A percentile compares a stretch with the other conserved stretches of the same genome.
phyloP scores from a whole-genome alignment of 2,329 filamentous ascomycete genomes.

The Alternaria brassicicola region DNA sequence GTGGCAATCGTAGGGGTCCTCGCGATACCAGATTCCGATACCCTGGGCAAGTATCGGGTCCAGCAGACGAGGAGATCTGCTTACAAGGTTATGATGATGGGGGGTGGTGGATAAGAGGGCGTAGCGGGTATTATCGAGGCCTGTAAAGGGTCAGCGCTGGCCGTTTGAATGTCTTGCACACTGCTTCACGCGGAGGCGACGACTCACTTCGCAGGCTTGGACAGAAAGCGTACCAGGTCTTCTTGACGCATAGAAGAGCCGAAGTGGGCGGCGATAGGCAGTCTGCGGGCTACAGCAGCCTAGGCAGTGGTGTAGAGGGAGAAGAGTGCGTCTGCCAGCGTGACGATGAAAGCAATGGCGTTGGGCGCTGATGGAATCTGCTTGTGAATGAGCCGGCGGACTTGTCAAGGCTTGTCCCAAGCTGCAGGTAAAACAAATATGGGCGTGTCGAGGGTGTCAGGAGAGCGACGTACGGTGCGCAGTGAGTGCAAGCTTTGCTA shows the following conservation, averaged over 20 bases:
- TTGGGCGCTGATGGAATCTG: constrained; percentile 18
- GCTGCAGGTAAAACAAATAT: not conserved
- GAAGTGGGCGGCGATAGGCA: constrained; percentile 22
- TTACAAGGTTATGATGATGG: constrained; percentile 40
- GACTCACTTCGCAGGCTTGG: constrained; percentile 89
- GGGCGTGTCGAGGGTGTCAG: not conserved
- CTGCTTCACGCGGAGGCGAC: constrained; percentile 7
- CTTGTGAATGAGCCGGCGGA: constrained; percentile 1
- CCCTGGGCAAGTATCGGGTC: constrained; percentile 81
- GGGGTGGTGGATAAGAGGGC: constrained; percentile 35
- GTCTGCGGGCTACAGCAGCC: constrained; percentile 48
- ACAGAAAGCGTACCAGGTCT: constrained; percentile 90
- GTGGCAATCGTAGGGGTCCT: constrained; percentile 70
- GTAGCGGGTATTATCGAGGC: constrained; percentile 70
- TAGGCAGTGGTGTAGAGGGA: constrained; percentile 37
- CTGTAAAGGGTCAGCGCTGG: constrained; percentile 47
- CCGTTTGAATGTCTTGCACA: not conserved
- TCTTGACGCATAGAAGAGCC: constrained; percentile 81
- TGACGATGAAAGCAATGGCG: constrained; percentile 37
- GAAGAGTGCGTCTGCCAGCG: constrained; percentile 41
- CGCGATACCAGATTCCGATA: constrained; percentile 82
- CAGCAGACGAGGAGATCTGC: constrained; percentile 76
- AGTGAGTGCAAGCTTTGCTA: constrained; percentile 3
- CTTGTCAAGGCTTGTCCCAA: not conserved
- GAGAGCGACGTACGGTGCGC: constrained; percentile 12